Evolutionary conservation across 2,329 filamentous ascomycete genomes (phyloP).

Genomic region (Balansia obtecta): DNA sequence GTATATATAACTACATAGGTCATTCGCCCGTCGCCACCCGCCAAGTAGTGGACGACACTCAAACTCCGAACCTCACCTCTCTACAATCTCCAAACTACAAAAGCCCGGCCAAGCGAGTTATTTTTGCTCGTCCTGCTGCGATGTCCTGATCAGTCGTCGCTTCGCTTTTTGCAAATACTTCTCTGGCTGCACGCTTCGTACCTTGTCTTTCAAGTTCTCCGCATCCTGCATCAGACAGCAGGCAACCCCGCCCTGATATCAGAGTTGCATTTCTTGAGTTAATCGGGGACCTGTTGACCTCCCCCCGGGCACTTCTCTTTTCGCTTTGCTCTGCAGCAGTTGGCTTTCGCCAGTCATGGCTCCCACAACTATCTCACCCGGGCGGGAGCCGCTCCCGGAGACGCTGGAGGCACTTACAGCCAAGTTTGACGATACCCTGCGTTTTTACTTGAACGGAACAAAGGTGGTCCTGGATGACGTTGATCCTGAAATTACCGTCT

Average conservation of each 20-base stretch:
- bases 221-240: no score
- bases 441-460: constrained; percentile 92
- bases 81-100: background rate
- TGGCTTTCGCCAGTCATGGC: constrained; percentile 30
- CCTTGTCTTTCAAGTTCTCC: background rate
- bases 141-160: background rate
- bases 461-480: constrained; percentile 74
- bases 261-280: background rate
- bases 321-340: background rate
- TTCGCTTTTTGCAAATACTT: background rate
- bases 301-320: background rate
- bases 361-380: constrained; percentile 40
- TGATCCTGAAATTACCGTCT: constrained; percentile 80
- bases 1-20: no score
- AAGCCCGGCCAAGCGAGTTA: background rate
- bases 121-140: background rate
- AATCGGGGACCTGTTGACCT: background rate
- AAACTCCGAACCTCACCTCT: background rate
- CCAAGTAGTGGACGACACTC: constrained; percentile 2
- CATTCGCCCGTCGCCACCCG: constrained; percentile 6
- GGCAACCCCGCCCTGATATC: background rate
- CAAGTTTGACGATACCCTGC: constrained; percentile 72
- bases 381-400: constrained; percentile 23
- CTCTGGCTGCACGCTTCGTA: background rate
- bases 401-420: constrained; percentile 46